Evolutionary conservation across 192 early-diverging fungal genomes (phyloP).

Genomic region (Lobulomyces angularis): DNA sequence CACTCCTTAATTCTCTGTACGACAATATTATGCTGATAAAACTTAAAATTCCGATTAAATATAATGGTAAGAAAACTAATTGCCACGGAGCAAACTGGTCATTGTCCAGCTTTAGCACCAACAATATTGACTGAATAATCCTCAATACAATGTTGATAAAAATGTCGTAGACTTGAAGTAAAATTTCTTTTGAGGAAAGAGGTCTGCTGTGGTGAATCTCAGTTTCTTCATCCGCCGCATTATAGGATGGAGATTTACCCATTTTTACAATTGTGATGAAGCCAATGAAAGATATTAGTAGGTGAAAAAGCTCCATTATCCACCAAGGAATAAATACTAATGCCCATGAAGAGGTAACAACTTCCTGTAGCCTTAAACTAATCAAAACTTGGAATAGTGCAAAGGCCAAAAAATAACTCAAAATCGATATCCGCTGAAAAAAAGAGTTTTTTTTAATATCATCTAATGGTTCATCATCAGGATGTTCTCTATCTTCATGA

Average conservation of each 20-base stretch:
- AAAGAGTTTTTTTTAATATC: not conserved
- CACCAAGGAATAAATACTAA: slow-evolving; percentile 74
- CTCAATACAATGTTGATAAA: slow-evolving; percentile 53
- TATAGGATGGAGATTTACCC: slow-evolving; percentile 3
- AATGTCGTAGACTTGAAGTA: slow-evolving; percentile 34
- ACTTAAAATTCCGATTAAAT: slow-evolving; percentile 8
- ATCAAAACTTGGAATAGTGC: slow-evolving; percentile 67
- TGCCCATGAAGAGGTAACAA: slow-evolving; percentile 44
- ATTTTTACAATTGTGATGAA: slow-evolving; percentile 14
- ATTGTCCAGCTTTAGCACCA: slow-evolving; percentile 26
- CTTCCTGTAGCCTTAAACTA: slow-evolving; percentile 55
- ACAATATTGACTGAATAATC: slow-evolving; percentile 49
- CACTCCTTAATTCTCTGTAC: not conserved
- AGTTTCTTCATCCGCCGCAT: slow-evolving; percentile 12
- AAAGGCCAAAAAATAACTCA: slow-evolving; percentile 42
- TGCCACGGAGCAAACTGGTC: not conserved
- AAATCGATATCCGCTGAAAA: too few relatives aligned
- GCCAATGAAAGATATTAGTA: slow-evolving; percentile 33
- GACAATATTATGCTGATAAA: slow-evolving; percentile 9
- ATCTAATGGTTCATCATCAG: slow-evolving; percentile 19
- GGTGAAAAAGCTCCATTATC: slow-evolving; percentile 58
- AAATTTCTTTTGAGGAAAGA: slow-evolving; percentile 12
- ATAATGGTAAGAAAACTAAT: slow-evolving; percentile 20
- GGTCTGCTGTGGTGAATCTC: slow-evolving; percentile 7
- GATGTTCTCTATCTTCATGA: slow-evolving; percentile 26